These are phyloP conservation scores for Neofusicoccum umdonicola DNA, from an alignment of 2,329 filamentous ascomycete species.

Conservation along the genomic window DNA sequence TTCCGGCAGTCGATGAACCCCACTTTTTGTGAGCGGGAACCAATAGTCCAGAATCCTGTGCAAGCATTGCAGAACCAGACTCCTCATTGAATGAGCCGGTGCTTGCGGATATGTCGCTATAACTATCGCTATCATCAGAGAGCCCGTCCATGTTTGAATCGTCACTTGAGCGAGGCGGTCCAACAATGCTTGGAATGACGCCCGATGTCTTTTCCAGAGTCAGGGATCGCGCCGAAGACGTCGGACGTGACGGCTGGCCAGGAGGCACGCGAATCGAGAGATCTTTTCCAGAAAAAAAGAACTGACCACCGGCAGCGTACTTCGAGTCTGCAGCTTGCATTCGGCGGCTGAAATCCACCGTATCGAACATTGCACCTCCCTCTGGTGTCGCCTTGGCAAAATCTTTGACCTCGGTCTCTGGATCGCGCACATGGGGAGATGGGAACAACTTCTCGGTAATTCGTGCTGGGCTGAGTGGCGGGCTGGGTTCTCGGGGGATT, in stretches of 20 bases:
- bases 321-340: constrained; percentile 52
- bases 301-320: constrained; percentile 51
- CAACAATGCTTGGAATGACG: constrained; percentile 1
- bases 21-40: background rate
- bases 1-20: constrained; percentile 1
- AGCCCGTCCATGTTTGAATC: background rate
- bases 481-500: constrained; percentile 8
- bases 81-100: background rate
- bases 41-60: background rate
- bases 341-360: constrained; percentile 51
- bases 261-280: background rate
- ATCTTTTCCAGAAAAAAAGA: constrained; percentile 23
- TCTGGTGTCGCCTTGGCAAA: constrained; percentile 13
- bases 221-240: background rate
- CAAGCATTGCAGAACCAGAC: background rate
- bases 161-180: background rate
- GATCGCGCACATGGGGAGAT: background rate
- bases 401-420: background rate
- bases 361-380: constrained; percentile 49
- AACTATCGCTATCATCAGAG: constrained; percentile 6
- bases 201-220: background rate
- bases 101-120: constrained; percentile 5
- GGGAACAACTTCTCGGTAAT: constrained; percentile 10
- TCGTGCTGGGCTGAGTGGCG: constrained; percentile 10
- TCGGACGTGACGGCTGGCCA: background rate